Evolutionary conservation across 2,329 filamentous ascomycete genomes (phyloP).

Genomic region (Hypomyces perniciosus): DNA sequence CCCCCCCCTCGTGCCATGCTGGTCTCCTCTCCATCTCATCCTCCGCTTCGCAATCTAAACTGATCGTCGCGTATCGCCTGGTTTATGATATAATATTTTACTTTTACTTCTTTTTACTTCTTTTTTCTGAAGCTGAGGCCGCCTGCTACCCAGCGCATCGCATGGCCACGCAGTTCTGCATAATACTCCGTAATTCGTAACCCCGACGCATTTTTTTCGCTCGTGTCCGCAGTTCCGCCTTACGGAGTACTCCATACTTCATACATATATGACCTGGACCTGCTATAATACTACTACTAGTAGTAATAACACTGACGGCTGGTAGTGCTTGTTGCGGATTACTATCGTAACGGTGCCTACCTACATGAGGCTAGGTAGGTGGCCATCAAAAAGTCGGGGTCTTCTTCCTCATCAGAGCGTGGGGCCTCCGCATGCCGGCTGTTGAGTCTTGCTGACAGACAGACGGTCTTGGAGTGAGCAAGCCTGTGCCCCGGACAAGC

Average conservation of each 20-base stretch:
- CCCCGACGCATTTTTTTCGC: neutral
- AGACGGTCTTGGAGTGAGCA: no score
- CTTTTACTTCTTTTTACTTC: neutral
- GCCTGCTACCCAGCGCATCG: conserved; percentile 18
- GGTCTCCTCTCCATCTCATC: neutral
- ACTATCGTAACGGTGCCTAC: no score
- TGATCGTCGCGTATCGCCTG: conserved; percentile 6
- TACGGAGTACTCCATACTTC: no score
- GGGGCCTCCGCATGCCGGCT: neutral
- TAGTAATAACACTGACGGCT: no score
- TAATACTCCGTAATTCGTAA: conserved; percentile 16
- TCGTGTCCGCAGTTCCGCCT: neutral
- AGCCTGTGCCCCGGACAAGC: no score
- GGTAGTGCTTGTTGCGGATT: no score
- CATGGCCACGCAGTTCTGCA: conserved; percentile 43
- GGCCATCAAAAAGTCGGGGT: no score
- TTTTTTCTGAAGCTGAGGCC: neutral
- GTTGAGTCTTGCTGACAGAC: no score
- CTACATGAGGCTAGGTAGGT: no score
- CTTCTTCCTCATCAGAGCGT: neutral
- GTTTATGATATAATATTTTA: neutral
- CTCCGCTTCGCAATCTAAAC: conserved; percentile 2
- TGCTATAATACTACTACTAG: no score
- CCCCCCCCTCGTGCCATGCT: neutral
- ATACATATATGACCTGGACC: no score